phyloP scores from a whole-genome alignment of 495 filamentous ascomycete species.

The Platismatia glauca region DNA sequence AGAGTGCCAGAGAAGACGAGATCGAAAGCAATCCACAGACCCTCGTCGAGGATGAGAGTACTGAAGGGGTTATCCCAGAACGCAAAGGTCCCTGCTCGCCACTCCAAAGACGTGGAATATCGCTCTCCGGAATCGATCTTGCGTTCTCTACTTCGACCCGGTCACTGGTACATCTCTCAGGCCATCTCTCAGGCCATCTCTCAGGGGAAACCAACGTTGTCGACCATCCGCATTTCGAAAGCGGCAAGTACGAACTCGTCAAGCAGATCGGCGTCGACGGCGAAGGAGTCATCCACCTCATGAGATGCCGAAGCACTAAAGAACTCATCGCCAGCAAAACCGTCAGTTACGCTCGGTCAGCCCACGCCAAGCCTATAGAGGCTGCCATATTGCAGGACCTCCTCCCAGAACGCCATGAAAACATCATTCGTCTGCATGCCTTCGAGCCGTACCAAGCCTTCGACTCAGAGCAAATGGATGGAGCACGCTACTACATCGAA shows the following conservation, averaged over 20 bases:
- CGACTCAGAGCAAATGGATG: conserved; percentile 55
- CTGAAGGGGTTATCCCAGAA: neutral
- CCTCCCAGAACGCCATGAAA: conserved; percentile 7
- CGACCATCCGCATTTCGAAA: neutral
- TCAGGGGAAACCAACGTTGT: neutral
- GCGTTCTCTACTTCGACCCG: neutral
- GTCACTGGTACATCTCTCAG: neutral
- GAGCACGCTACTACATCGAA: conserved; percentile 86
- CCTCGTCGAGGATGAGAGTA: neutral
- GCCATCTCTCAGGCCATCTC: neutral
- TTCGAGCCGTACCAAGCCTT: neutral
- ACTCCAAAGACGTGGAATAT: conserved; percentile 1
- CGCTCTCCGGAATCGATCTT: neutral
- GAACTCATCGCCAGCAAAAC: conserved; percentile 18
- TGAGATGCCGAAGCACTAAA: neutral
- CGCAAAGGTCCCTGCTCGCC: neutral
- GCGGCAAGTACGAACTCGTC: neutral
- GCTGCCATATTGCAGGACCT: conserved; percentile 5
- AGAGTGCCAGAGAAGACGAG: neutral
- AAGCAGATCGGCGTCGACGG: conserved; percentile 12
- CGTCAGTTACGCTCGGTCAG: conserved; percentile 5
- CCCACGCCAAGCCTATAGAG: conserved; percentile 9
- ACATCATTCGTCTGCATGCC: conserved; percentile 18
- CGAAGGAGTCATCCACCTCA: conserved; percentile 8
- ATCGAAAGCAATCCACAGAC: neutral